phyloP scores from a whole-genome alignment of 2,329 filamentous ascomycete genomes.

The Biscogniauxia sp. region DNA sequence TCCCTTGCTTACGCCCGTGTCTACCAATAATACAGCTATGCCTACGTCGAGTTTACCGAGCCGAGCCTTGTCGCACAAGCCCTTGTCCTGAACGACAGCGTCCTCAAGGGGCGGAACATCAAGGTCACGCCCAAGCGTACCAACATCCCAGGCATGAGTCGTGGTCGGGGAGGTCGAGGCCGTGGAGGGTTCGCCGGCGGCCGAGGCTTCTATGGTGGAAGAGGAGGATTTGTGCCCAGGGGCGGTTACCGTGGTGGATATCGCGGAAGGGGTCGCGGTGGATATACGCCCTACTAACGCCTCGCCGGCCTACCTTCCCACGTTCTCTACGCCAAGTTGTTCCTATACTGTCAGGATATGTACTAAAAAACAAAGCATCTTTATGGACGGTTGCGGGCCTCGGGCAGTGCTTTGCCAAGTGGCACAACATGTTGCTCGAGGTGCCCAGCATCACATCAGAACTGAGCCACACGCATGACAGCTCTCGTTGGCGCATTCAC shows the following conservation, averaged over 20 bases:
- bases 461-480: neutral
- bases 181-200: conserved; percentile 49
- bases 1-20: conserved; percentile 5
- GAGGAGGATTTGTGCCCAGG: conserved; percentile 46
- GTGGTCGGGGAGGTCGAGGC: conserved; percentile 66
- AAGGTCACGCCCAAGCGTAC: conserved; percentile 96
- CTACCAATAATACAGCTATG: conserved; percentile 63
- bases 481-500: neutral
- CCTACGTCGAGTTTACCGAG: conserved; percentile 97
- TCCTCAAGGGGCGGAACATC: conserved; percentile 91
- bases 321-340: neutral
- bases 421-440: neutral
- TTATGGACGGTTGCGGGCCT: neutral
- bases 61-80: conserved; percentile 90
- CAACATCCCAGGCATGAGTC: conserved; percentile 91
- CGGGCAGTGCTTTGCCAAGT: neutral
- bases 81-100: conserved; percentile 91
- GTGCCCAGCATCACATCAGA: neutral
- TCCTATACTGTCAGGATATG: neutral
- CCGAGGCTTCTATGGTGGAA: conserved; percentile 51
- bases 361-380: neutral
- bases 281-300: conserved; percentile 61
- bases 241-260: conserved; percentile 61
- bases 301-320: neutral
- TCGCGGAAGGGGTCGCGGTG: conserved; percentile 57